These are phyloP conservation scores for Cladosporium cucumerinum DNA, from an alignment of 2,329 filamentous ascomycete genomes.

Conservation along the genomic window DNA sequence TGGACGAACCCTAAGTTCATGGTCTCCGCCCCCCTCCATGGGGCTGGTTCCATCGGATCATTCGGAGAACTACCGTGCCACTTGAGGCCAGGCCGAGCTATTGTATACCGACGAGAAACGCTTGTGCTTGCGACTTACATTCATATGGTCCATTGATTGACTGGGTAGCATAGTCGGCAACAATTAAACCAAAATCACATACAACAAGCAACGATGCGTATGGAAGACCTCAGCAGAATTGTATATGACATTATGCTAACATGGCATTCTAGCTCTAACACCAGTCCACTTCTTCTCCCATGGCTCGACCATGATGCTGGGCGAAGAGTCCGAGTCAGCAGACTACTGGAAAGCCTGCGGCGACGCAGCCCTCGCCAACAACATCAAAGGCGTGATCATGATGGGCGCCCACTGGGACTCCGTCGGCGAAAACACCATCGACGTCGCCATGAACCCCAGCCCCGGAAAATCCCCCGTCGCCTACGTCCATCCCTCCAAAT, in stretches of 20 bases:
- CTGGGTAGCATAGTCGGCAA: background rate
- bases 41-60: background rate
- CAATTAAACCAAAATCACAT: background rate
- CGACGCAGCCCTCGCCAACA: constrained; percentile 57
- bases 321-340: constrained; percentile 59
- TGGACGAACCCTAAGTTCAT: background rate
- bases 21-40: background rate
- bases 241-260: background rate
- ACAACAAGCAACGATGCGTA: background rate
- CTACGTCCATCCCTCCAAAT: constrained; percentile 64
- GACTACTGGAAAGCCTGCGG: constrained; percentile 65
- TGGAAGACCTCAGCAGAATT: background rate
- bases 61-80: background rate
- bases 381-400: constrained; percentile 62
- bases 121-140: background rate
- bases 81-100: background rate
- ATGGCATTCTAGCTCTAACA: constrained; percentile 33
- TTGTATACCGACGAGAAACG: background rate
- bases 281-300: constrained; percentile 67
- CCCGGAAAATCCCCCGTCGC: constrained; percentile 63
- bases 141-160: background rate
- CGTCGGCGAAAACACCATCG: constrained; percentile 50
- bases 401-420: constrained; percentile 64
- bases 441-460: constrained; percentile 59
- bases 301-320: constrained; percentile 70